A percentile compares a stretch with the other conserved stretches of the same genome.
Evolutionary conservation across 768 basidiomycete species (phyloP).

Genomic region (Boletales sp.): DNA sequence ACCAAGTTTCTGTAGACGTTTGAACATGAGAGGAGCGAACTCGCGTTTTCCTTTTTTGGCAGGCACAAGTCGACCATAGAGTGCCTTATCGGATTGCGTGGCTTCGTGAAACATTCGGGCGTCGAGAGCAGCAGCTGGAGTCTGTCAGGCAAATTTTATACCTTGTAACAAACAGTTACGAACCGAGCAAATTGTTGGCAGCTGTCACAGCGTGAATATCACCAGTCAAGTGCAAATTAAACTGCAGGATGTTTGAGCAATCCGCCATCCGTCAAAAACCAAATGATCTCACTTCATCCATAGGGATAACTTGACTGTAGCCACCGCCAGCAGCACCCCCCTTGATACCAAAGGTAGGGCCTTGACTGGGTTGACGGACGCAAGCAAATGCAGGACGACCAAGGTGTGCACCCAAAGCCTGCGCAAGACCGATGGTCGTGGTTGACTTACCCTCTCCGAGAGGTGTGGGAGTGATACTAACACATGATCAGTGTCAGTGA

Average conservation of each 20-base stretch:
- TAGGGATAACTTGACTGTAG: conserved; percentile 98
- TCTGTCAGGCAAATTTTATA: conserved; percentile 1
- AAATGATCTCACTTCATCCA: conserved; percentile 75
- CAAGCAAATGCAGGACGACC: conserved; percentile 92
- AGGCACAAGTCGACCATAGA: conserved; percentile 90
- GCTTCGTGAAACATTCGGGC: conserved; percentile 99
- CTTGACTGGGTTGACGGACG: conserved; percentile 97
- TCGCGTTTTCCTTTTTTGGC: conserved; percentile 91
- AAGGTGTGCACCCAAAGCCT: conserved; percentile 93
- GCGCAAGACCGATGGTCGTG: conserved; percentile 94
- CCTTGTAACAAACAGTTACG: conserved; percentile 4
- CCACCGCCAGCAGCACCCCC: conserved; percentile 98
- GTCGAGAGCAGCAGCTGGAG: conserved; percentile 88
- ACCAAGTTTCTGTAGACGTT: conserved; percentile 90
- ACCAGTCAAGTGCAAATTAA: conserved; percentile 93
- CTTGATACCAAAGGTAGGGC: conserved; percentile 98
- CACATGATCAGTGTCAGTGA: background rate
- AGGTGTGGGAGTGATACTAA: conserved; percentile 91
- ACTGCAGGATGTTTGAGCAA: conserved; percentile 41
- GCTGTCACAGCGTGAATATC: conserved; percentile 98
- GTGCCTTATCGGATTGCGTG: conserved; percentile 92
- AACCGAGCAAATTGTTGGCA: conserved; percentile 93
- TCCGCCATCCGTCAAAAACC: background rate
- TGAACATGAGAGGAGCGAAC: conserved; percentile 95
- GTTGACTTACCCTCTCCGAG: conserved; percentile 98